Evolutionary conservation across 2,329 filamentous ascomycete genomes (phyloP).

Genomic region (Xylaria sp.): DNA sequence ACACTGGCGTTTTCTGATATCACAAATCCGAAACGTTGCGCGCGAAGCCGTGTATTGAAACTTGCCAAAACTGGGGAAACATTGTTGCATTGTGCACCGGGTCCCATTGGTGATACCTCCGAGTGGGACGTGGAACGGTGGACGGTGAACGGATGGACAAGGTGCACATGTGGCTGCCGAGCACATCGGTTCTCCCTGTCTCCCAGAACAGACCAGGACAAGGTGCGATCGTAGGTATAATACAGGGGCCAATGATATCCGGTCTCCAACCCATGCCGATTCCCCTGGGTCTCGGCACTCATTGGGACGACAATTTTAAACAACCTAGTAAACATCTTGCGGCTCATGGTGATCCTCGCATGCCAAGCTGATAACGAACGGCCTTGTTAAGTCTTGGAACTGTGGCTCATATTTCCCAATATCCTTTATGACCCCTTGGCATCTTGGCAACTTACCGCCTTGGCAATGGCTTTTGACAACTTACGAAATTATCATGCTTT

Average conservation of each 20-base stretch:
- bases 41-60: neutral
- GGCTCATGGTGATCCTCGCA: slow-evolving; percentile 35
- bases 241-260: slow-evolving; percentile 12
- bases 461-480: slow-evolving; percentile 25
- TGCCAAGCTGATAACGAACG: slow-evolving; percentile 34
- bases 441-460: slow-evolving; percentile 19
- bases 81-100: slow-evolving; percentile 14
- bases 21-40: neutral
- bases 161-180: neutral
- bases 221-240: neutral
- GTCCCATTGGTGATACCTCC: slow-evolving; percentile 8
- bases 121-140: slow-evolving; percentile 1
- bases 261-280: neutral
- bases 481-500: slow-evolving; percentile 16
- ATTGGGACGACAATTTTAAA: slow-evolving; percentile 24
- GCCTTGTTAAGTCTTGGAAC: slow-evolving; percentile 22
- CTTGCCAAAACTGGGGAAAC: neutral
- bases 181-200: neutral
- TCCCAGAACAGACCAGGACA: neutral
- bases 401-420: slow-evolving; percentile 10
- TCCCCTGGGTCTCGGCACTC: slow-evolving; percentile 4
- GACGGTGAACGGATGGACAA: neutral
- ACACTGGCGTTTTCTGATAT: neutral
- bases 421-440: slow-evolving; percentile 21
- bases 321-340: slow-evolving; percentile 15